These are phyloP conservation scores for Achaetomiella virescens DNA, from an alignment of 495 filamentous ascomycete genomes.

Conservation along the genomic window DNA sequence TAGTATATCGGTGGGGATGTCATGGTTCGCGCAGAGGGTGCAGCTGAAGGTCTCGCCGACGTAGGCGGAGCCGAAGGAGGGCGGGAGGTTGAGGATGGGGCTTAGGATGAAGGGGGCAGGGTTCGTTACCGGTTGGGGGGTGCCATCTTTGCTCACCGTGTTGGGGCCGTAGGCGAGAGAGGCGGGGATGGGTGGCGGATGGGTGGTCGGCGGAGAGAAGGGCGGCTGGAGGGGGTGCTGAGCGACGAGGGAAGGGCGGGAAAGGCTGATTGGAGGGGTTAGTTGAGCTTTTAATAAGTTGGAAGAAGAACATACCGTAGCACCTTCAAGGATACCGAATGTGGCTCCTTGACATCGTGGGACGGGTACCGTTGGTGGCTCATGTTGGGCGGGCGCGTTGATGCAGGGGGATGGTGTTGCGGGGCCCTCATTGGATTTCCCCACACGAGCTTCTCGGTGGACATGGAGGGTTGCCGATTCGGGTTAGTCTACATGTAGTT, in stretches of 20 bases:
- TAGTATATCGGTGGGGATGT: slow-evolving; percentile 41
- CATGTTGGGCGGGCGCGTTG: slow-evolving; percentile 26
- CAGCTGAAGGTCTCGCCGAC: slow-evolving; percentile 94
- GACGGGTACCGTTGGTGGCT: slow-evolving; percentile 47
- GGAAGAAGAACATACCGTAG: slow-evolving; percentile 43
- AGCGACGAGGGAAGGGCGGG: slow-evolving; percentile 47
- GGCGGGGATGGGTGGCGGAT: slow-evolving; percentile 32
- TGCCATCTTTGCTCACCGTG: background rate
- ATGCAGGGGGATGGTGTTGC: background rate
- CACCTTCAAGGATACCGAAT: slow-evolving; percentile 82
- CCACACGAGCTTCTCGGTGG: background rate
- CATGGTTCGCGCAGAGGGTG: slow-evolving; percentile 91
- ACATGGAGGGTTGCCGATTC: background rate
- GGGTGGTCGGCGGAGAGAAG: slow-evolving; percentile 12
- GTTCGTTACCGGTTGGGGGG: slow-evolving; percentile 26
- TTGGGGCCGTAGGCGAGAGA: slow-evolving; percentile 41
- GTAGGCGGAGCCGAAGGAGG: slow-evolving; percentile 87
- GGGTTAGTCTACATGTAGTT: background rate
- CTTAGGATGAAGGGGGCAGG: slow-evolving; percentile 43
- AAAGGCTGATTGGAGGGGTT: slow-evolving; percentile 34
- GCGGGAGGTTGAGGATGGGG: slow-evolving; percentile 76
- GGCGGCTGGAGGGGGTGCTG: slow-evolving; percentile 42
- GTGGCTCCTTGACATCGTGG: slow-evolving; percentile 67
- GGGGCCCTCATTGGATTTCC: background rate
- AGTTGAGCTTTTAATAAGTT: background rate